Conservation (phyloP, 768 basidiomycete genomes). For the Xerocomus spinulosus region DNA sequence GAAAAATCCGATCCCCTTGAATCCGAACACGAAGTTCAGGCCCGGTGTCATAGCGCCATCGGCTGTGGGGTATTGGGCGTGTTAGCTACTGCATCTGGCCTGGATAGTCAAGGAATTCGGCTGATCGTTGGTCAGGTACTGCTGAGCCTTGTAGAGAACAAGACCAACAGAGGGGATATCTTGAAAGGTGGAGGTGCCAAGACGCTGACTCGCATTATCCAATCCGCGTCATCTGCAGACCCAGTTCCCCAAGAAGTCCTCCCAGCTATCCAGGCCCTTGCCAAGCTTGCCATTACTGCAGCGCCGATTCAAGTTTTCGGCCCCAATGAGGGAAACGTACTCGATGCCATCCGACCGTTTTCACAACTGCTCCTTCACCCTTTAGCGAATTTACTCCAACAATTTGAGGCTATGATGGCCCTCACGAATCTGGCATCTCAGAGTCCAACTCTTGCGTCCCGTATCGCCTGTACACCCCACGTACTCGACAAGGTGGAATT, state of each 20-base stretch:
- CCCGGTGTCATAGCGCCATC: constrained; percentile 54
- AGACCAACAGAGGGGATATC: constrained; percentile 69
- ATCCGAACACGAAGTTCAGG: constrained; percentile 60
- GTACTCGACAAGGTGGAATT: constrained; percentile 65
- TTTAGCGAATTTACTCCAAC: constrained; percentile 68
- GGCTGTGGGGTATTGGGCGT: constrained; percentile 60
- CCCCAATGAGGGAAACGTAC: constrained; percentile 67
- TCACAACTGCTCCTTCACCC: constrained; percentile 66
- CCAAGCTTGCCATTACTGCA: constrained; percentile 90
- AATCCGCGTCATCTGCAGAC: constrained; percentile 35
- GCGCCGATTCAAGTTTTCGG: constrained; percentile 91
- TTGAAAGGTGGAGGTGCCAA: constrained; percentile 78
- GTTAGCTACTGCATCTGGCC: constrained; percentile 51
- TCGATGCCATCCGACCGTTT: constrained; percentile 83
- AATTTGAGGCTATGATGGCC: constrained; percentile 94
- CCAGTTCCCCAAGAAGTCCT: constrained; percentile 31
- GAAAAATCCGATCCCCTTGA: constrained; percentile 44
- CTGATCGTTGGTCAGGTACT: constrained; percentile 55
- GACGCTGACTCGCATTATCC: constrained; percentile 54
- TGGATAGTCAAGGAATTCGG: constrained; percentile 64
- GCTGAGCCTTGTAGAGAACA: constrained; percentile 71
- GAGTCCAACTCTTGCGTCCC: constrained; percentile 56
- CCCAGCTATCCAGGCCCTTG: constrained; percentile 78
- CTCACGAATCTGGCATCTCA: constrained; percentile 91
- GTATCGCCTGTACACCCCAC: constrained; percentile 59